phyloP scores from a whole-genome alignment of 176 grass and related monocot species.

The Typha latifolia region DNA sequence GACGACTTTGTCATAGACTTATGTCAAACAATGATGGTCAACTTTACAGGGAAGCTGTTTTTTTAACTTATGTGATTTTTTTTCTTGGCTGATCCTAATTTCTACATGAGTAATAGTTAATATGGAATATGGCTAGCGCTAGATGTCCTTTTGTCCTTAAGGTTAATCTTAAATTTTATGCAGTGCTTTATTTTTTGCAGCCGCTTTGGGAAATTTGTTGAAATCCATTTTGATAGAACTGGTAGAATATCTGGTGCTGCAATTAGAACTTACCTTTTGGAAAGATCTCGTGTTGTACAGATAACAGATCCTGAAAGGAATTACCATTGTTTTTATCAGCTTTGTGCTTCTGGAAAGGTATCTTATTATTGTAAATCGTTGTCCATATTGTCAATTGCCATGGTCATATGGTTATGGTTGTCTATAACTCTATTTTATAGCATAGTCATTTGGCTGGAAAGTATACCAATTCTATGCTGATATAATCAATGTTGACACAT shows the following conservation, averaged over 20 bases:
- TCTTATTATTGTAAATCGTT: slow-evolving; percentile 17
- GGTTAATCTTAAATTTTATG: slow-evolving; percentile 1
- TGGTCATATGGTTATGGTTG: background rate
- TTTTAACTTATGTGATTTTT: no score
- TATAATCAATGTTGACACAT: no score
- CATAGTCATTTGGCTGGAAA: background rate
- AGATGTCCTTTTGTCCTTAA: background rate
- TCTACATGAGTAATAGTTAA: background rate
- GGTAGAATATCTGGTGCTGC: slow-evolving; percentile 81
- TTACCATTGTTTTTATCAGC: slow-evolving; percentile 88
- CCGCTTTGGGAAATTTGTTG: slow-evolving; percentile 91
- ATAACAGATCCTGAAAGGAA: slow-evolving; percentile 73
- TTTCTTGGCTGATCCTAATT: no score
- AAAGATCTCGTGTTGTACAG: slow-evolving; percentile 79
- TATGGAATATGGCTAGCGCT: background rate
- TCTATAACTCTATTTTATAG: background rate
- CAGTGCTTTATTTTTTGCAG: slow-evolving; percentile 33
- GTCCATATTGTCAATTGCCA: background rate
- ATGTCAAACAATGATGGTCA: background rate
- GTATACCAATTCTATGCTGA: no score
- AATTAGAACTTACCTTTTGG: slow-evolving; percentile 74
- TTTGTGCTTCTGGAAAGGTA: slow-evolving; percentile 82
- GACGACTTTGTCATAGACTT: no score
- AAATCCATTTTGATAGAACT: slow-evolving; percentile 76
- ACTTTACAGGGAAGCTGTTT: background rate